Percentiles rank a stretch among this genome's conserved stretches.
Evolutionary conservation across 176 grass and related monocot species (phyloP).

Genomic region (Carex littledalei): DNA sequence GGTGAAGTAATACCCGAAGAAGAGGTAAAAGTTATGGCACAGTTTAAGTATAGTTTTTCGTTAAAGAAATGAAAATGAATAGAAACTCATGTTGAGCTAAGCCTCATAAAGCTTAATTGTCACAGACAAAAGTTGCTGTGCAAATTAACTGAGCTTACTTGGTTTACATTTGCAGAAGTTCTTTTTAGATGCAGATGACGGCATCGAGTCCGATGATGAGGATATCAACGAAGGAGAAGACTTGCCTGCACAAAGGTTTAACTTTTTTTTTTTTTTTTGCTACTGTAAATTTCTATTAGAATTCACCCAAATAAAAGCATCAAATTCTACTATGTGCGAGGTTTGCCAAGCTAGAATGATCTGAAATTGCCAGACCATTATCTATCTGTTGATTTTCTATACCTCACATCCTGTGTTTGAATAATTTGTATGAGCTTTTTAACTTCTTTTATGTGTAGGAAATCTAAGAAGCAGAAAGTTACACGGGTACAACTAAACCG

Average conservation of each 20-base stretch:
- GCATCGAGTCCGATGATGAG: slow-evolving; percentile 24
- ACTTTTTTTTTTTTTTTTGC: neutral
- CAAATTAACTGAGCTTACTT: too few species aligned
- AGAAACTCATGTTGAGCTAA: too few species aligned
- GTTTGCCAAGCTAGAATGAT: neutral
- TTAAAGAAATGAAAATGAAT: too few species aligned
- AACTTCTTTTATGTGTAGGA: slow-evolving; percentile 32
- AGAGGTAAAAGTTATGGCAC: slow-evolving; percentile 22
- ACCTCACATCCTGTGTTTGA: too few species aligned
- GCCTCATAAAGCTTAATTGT: too few species aligned
- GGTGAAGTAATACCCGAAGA: slow-evolving; percentile 82
- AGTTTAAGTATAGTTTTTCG: too few species aligned
- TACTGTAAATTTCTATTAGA: neutral
- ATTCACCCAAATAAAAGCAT: neutral
- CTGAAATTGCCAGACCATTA: neutral
- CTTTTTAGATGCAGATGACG: slow-evolving; percentile 88
- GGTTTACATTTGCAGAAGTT: slow-evolving; percentile 49
- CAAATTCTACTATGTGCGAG: neutral
- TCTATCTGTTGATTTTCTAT: too few species aligned
- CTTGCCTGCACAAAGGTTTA: slow-evolving; percentile 39
- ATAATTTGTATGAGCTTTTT: too few species aligned
- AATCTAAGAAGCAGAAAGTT: slow-evolving; percentile 67
- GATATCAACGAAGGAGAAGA: slow-evolving; percentile 35
- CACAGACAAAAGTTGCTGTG: too few species aligned
- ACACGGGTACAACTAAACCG: slow-evolving; percentile 77